Evolutionary conservation across 106 monocot genomes (phyloP), one percentile per base, ranked within the genome.

Genomic region (Ottelia alismoides): DNA sequence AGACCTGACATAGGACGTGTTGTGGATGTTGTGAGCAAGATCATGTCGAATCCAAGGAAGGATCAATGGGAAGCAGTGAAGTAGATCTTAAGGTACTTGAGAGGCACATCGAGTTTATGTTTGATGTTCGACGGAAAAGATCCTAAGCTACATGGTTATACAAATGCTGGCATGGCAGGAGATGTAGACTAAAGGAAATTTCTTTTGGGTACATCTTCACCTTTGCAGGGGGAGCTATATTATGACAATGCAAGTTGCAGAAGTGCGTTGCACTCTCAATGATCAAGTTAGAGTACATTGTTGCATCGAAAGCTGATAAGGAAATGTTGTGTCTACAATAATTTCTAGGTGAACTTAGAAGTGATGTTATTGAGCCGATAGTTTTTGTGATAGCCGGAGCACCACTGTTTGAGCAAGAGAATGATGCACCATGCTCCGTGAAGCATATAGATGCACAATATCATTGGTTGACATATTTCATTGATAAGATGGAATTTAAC

Each of bases 151-250:
- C 0, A 24, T 21, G 35, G 40, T 6, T 52, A 23, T n/a, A 40
- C 32, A 14, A 12, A 63, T 63, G 20, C 51, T 0, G 26, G 52
- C 22, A 31, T 51, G 50, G 31, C 63, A 24, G 4, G 52, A 25
- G 63, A 63, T 63, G 12, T 53, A 11, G 52, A 63, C 22, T 22
- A 16, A 4, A 20, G 51, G 26, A 40, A 51, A 26, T 52, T 24
- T 52, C 51, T 40, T 52, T n/a, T 1, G 63, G 52, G 23, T 52
- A 51, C 25, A 11, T 64, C 18, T 21, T 64, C 26, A 64, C 63
- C 5, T 64, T 52, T 64, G 52, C 30, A 40, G 22, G 63, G 51
- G 52, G 63, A 64, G 50, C 48, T 20, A 21, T 64, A 10, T 64
- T 52, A 31, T 64, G 31, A 9, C 51, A 64, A n/a, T 64, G 16